These are phyloP conservation scores for Corynespora cassiicola DNA, from an alignment of 2,329 filamentous ascomycete species.

Conservation along the genomic window DNA sequence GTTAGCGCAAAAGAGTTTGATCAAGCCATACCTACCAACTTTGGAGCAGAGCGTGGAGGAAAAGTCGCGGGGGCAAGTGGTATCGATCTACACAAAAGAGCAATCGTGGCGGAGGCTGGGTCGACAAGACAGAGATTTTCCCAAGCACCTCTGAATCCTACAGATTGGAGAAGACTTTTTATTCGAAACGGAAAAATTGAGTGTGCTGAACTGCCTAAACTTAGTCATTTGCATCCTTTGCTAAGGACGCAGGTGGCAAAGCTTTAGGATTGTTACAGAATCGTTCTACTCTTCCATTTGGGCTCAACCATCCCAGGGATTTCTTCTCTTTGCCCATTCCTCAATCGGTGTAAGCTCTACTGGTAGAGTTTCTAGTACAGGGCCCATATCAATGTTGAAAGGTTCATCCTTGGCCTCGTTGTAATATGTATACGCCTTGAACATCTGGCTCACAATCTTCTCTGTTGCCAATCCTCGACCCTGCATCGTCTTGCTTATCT, in stretches of 20 bases:
- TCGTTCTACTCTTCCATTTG: too few relatives aligned
- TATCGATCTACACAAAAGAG: conserved; percentile 14
- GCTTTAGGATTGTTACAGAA: too few relatives aligned
- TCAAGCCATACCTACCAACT: conserved; percentile 22
- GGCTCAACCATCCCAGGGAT: conserved; percentile 18
- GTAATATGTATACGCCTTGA: conserved; percentile 50
- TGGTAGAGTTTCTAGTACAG: conserved; percentile 40
- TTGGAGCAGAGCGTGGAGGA: conserved; percentile 17
- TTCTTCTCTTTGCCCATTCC: conserved; percentile 42
- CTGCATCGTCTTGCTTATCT: conserved; percentile 40
- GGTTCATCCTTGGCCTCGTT: conserved; percentile 47
- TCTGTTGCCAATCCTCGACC: conserved; percentile 45
- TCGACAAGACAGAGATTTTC: conserved; percentile 10
- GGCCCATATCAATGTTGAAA: conserved; percentile 47
- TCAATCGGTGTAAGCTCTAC: conserved; percentile 42
- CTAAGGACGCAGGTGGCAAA: too few relatives aligned
- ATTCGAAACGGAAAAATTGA: conserved; percentile 19
- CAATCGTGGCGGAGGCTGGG: conserved; percentile 9
- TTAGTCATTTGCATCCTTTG: conserved; percentile 13
- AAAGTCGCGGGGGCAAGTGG: conserved; percentile 21
- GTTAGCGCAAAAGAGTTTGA: conserved; percentile 26
- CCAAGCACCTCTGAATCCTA: conserved; percentile 19
- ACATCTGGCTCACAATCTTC: conserved; percentile 47
- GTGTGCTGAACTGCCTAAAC: conserved; percentile 15
- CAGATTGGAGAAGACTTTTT: conserved; percentile 22